Conservation (phyloP, 2,329 filamentous ascomycete species). For the Dothidotthia symphoricarpi region DNA sequence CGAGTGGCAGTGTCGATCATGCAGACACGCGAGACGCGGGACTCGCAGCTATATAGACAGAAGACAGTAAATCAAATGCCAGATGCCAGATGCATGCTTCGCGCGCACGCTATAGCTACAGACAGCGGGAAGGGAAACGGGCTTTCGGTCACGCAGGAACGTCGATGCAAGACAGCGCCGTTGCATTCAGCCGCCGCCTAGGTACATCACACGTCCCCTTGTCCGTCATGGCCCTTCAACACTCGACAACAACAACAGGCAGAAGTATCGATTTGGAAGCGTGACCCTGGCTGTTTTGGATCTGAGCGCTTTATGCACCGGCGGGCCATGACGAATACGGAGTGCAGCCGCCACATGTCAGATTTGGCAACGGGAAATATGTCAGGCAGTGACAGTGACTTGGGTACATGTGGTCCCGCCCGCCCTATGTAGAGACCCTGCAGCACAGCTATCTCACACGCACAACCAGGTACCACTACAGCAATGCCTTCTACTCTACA, state of each 20-base stretch:
- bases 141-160: slow-evolving; percentile 24
- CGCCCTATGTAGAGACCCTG: too few species aligned
- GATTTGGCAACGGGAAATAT: background rate
- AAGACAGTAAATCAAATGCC: background rate
- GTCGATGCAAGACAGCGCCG: slow-evolving; percentile 12
- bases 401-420: too few species aligned
- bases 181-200: background rate
- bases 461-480: too few species aligned
- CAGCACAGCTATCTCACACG: too few species aligned
- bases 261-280: slow-evolving; percentile 12
- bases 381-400: too few species aligned
- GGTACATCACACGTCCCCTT: background rate
- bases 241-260: slow-evolving; percentile 10
- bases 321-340: slow-evolving; percentile 7
- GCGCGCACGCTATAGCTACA: slow-evolving; percentile 10
- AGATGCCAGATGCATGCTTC: background rate
- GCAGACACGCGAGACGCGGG: slow-evolving; percentile 9
- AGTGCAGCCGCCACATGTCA: background rate
- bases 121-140: slow-evolving; percentile 2
- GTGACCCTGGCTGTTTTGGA: slow-evolving; percentile 6
- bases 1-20: slow-evolving; percentile 15
- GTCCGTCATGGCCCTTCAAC: too few species aligned
- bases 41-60: slow-evolving; percentile 6
- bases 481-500: too few species aligned
- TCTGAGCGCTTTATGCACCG: background rate